These are phyloP conservation scores for Yamadazyma songkhlaensis DNA, from an alignment of 1,139 yeast species.

Conservation along the genomic window DNA sequence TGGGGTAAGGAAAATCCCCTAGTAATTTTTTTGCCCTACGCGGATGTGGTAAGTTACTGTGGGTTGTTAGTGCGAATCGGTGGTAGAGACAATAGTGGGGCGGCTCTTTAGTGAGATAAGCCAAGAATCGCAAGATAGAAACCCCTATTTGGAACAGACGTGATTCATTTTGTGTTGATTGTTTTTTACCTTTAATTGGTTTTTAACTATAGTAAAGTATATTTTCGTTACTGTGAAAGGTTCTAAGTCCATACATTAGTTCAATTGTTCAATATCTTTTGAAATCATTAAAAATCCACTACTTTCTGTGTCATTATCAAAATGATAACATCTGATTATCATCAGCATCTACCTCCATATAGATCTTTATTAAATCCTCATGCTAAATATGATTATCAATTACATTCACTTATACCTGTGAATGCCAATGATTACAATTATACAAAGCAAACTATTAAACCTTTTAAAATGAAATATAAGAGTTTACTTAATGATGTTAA, in stretches of 20 bases:
- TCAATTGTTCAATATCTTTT: too few species aligned
- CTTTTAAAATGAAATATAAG: slow-evolving; percentile 43
- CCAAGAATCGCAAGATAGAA: slow-evolving; percentile 1
- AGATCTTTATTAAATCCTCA: slow-evolving; percentile 42
- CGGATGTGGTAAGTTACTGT: too few species aligned
- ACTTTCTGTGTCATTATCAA: too few species aligned
- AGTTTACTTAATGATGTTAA: slow-evolving; percentile 42
- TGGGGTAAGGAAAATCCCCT: too few species aligned
- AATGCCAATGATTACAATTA: slow-evolving; percentile 21
- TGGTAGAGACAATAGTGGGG: neutral
- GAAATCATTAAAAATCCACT: too few species aligned
- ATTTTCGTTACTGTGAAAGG: too few species aligned
- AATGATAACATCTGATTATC: slow-evolving; percentile 25
- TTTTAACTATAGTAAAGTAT: too few species aligned
- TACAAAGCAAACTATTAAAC: slow-evolving; percentile 7
- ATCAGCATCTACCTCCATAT: slow-evolving; percentile 41
- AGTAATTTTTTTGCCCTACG: too few species aligned
- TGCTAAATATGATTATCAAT: slow-evolving; percentile 41
- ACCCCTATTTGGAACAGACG: neutral
- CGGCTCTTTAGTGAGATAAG: slow-evolving; percentile 1
- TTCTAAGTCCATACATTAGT: too few species aligned
- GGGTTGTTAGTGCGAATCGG: too few species aligned
- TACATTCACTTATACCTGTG: slow-evolving; percentile 40
- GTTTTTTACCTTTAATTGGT: too few species aligned
- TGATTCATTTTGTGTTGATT: too few species aligned